Evolutionary conservation across 1,284 basidiomycete species (phyloP), one percentile per base, ranked within the genome.

Genomic region (Cutaneotrichosporon cyanovorans): DNA sequence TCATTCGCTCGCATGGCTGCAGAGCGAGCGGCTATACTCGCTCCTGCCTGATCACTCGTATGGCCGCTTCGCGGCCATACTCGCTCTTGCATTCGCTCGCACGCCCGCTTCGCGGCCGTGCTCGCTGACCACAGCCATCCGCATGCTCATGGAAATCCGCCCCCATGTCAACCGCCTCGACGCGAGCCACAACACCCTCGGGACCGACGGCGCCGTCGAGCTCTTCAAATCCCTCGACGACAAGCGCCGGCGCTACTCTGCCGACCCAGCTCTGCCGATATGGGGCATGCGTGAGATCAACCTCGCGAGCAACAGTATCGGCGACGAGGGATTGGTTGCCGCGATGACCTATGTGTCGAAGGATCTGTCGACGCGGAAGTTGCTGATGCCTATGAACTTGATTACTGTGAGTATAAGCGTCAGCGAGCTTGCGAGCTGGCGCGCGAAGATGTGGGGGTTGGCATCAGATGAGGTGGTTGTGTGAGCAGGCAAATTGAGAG

Each of bases 201-300:
- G 63, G 5, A 43, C 53, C 1, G 51, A 53, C 3, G 67, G 67
- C 12, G 49, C 57, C n/a, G 30, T 55, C 5, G 57, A 57, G n/a
- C 61, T 69, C 11, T 56, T 68, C 40, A 51, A 58, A 25, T 63
- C 65, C 1, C 55, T 69, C 2, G 46, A 53, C 8, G 50, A 56
- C 2, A 36, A 57, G 2, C 59, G 67, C 19, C 16, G 41, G n/a
- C 48, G 51, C 9, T 49, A 45, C 42, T 40, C 45, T 16, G 42
- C 40, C 16, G n/a, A 37, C 22, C 25, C 33, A 37, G 28, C 20
- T 22, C 22, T 15, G n/a, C 34, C 38, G 20, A 34, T 44, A 7
- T 69, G 67, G 67, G 64, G 65, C 21, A 40, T 69, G 50, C 54
- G 25, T 14, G 59, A 65, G 48, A 51, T 69, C 43, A 68, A 65